These are phyloP conservation scores for Capillidium rhysosporum DNA, from an alignment of 371 early-diverging fungal species.

Conservation along the genomic window DNA sequence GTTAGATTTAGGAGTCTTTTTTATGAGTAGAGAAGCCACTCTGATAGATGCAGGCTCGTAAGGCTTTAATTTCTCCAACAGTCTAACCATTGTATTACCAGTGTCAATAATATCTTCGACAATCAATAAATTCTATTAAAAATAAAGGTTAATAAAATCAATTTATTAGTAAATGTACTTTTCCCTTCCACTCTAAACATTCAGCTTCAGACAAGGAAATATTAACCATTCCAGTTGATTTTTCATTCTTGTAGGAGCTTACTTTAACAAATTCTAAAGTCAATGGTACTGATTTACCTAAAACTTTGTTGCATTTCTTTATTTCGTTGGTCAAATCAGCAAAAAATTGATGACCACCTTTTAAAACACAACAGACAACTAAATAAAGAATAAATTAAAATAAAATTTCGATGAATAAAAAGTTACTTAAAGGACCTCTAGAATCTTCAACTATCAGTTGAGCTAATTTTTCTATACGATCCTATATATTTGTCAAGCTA, in stretches of 20 bases:
- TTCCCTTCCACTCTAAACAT: constrained; percentile 49
- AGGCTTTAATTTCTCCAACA: constrained; percentile 38
- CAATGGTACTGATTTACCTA: constrained; percentile 53
- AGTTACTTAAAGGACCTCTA: constrained; percentile 28
- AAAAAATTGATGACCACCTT: constrained; percentile 75
- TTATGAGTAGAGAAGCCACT: constrained; percentile 69
- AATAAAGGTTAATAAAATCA: background rate
- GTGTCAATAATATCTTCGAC: constrained; percentile 90
- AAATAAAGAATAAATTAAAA: too few relatives aligned
- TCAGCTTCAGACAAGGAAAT: constrained; percentile 73
- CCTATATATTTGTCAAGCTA: constrained; percentile 13
- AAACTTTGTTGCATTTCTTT: constrained; percentile 55
- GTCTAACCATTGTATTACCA: constrained; percentile 70
- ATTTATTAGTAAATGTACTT: constrained; percentile 20
- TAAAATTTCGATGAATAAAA: constrained; percentile 11
- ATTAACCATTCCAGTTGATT: constrained; percentile 63
- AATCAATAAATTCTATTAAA: constrained; percentile 59
- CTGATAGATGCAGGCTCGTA: constrained; percentile 57
- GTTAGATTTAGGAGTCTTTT: constrained; percentile 69
- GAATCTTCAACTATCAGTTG: constrained; percentile 45
- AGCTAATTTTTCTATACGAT: constrained; percentile 67
- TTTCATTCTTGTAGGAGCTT: constrained; percentile 62
- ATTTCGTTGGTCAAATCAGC: constrained; percentile 64
- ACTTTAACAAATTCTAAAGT: constrained; percentile 78
- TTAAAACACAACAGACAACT: constrained; percentile 78